Conservation (phyloP, 2,329 filamentous ascomycete species). For the Dactylellina cionopaga region DNA sequence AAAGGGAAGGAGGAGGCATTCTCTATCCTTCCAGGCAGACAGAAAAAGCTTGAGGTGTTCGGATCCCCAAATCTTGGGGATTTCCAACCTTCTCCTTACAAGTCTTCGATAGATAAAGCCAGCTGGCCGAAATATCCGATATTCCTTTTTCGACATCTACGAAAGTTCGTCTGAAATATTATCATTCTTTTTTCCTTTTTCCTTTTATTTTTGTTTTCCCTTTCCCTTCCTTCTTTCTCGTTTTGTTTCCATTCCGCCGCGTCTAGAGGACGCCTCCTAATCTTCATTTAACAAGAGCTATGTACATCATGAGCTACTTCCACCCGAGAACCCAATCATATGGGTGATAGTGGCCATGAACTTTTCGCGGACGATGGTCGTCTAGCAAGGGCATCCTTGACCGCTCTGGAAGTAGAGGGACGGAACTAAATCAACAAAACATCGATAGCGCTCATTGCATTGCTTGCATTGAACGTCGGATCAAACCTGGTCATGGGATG, state of each 20-base stretch:
- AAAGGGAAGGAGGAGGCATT: conserved; percentile 53
- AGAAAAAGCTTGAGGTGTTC: conserved; percentile 50
- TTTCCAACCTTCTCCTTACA: conserved; percentile 47
- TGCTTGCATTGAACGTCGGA: conserved; percentile 43
- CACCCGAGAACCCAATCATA: conserved; percentile 47
- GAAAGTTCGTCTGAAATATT: conserved; percentile 25
- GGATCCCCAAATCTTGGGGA: conserved; percentile 48
- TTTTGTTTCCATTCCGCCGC: conserved; percentile 7
- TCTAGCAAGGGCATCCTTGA: conserved; percentile 35
- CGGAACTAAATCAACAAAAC: conserved; percentile 38
- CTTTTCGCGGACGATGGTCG: conserved; percentile 5
- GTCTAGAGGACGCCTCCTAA: conserved; percentile 10
- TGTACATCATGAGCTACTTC: conserved; percentile 32
- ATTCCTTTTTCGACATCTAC: conserved; percentile 28
- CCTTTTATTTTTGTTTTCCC: conserved; percentile 1
- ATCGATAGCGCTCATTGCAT: conserved; percentile 6
- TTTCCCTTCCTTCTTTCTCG: too few species aligned
- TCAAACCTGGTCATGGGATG: conserved; percentile 52
- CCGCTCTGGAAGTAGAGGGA: conserved; percentile 37
- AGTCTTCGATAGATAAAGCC: conserved; percentile 28
- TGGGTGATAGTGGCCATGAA: conserved; percentile 10
- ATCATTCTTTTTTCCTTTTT: conserved; percentile 8
- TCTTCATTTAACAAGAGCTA: conserved; percentile 31
- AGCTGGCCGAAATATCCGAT: conserved; percentile 49
- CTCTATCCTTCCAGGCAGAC: conserved; percentile 52